Conservation (phyloP, 75 land plant genomes). For the Isoetes taiwanensis region DNA sequence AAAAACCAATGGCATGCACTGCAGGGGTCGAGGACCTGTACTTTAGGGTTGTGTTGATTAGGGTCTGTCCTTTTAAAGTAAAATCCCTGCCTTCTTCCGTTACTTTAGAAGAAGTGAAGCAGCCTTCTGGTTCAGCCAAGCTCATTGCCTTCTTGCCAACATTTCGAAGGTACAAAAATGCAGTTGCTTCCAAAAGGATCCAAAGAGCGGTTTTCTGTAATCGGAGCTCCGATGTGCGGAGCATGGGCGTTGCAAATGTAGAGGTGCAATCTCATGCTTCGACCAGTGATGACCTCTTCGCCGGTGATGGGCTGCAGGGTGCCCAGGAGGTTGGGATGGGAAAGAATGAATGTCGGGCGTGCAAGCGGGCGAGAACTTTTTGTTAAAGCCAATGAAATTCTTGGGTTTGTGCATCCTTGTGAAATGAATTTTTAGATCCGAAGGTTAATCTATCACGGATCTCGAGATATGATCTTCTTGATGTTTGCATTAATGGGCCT, state of each 20-base stretch:
- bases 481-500: conserved; percentile 1
- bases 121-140: too few relatives aligned
- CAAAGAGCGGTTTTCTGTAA: too few relatives aligned
- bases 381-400: conserved; percentile 4
- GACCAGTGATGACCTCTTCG: conserved; percentile 36
- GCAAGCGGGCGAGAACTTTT: not conserved
- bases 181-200: too few relatives aligned
- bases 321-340: conserved; percentile 3
- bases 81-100: too few relatives aligned
- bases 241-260: conserved; percentile 38
- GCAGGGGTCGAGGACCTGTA: too few relatives aligned
- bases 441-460: not conserved
- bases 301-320: conserved; percentile 16
- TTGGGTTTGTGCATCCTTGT: not conserved
- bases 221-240: too few relatives aligned
- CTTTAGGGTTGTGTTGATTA: too few relatives aligned
- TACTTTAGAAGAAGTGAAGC: too few relatives aligned
- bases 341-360: not conserved
- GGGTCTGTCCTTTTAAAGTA: too few relatives aligned
- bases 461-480: conserved; percentile 3
- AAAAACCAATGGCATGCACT: too few relatives aligned
- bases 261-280: conserved; percentile 21
- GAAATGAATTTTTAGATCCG: not conserved
- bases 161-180: too few relatives aligned
- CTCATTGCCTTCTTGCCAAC: too few relatives aligned